These are phyloP conservation scores for Candolleomyces efflorescens DNA, from an alignment of 768 basidiomycete genomes.

Conservation along the genomic window DNA sequence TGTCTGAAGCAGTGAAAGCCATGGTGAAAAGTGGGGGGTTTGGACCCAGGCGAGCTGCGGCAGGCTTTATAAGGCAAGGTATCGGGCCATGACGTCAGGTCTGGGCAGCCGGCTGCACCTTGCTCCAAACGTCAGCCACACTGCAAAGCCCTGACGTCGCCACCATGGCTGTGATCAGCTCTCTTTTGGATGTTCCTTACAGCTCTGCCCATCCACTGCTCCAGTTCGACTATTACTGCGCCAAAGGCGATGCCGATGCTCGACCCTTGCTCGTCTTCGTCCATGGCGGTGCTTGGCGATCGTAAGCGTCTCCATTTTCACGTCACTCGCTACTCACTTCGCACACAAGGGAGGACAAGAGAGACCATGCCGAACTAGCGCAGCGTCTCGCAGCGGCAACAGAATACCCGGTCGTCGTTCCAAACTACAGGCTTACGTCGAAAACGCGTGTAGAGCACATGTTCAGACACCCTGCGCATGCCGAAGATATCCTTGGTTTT, in stretches of 20 bases:
- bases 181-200: constrained; percentile 37
- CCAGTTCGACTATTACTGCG: constrained; percentile 54
- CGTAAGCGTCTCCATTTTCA: constrained; percentile 40
- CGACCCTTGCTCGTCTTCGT: constrained; percentile 56
- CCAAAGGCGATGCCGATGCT: constrained; percentile 11
- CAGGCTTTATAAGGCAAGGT: constrained; percentile 4
- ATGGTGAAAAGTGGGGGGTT: constrained; percentile 29
- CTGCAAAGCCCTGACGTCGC: not conserved
- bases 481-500: constrained; percentile 59
- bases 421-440: constrained; percentile 75
- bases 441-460: constrained; percentile 29
- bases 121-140: not conserved
- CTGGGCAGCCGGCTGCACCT: not conserved
- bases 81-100: constrained; percentile 5
- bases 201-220: constrained; percentile 27
- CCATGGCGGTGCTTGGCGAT: constrained; percentile 82
- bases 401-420: constrained; percentile 56
- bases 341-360: constrained; percentile 65
- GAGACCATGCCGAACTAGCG: constrained; percentile 51
- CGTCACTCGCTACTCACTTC: not conserved
- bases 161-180: constrained; percentile 18
- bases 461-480: constrained; percentile 68
- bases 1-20: constrained; percentile 70
- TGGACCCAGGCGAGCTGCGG: not conserved
- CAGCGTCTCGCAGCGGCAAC: constrained; percentile 46